Base-by-base conservation (phyloP, 1,284 basidiomycete genomes). In the Cystobasidiaceae sp. region DNA sequence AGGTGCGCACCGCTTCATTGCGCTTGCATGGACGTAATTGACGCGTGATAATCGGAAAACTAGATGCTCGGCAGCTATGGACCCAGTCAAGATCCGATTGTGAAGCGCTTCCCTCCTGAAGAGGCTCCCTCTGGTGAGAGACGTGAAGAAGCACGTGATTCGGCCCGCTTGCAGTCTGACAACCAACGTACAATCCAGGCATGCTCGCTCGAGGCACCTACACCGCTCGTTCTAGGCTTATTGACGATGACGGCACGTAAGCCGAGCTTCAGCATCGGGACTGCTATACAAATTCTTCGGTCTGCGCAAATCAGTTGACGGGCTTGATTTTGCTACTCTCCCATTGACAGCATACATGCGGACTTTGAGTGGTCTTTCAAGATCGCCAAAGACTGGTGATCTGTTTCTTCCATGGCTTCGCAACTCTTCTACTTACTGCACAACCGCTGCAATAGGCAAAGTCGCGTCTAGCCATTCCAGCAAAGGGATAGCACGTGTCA, bases 21-120 rank as follows among this genome's bases (percentile, higher is more conserved):
- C n/a, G n/a, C n/a, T n/a, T n/a, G n/a, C n/a, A n/a, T n/a, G n/a
- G n/a, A n/a, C n/a, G n/a, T n/a, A n/a, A n/a, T n/a, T n/a, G n/a
- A n/a, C n/a, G n/a, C n/a, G n/a, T n/a, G n/a, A n/a, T n/a, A n/a
- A n/a, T n/a, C n/a, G n/a, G n/a, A n/a, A n/a, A n/a, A 50, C n/a
- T 74, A 75, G 59, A 77, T 77, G 76, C 75, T 77, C 30, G 76
- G 76, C 39, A 75, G 74, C 3, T 77, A 75, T 58, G 74, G 75
- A 2, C 76, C 76, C 1, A 71, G 72, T 32, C 52, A 62, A 25
- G 73, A 75, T 67, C 71, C 75, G 3, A 75, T 76, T 64, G 71
- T 70, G 48, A 77, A 77, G 70, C 71, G 73, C 19, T 77, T 77
- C 66, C 75, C 73, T 23, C 70, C 75, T 5, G 75, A 74, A 45